phyloP scores from a whole-genome alignment of 177 flowering plant species.

The Telopea speciosissima region DNA sequence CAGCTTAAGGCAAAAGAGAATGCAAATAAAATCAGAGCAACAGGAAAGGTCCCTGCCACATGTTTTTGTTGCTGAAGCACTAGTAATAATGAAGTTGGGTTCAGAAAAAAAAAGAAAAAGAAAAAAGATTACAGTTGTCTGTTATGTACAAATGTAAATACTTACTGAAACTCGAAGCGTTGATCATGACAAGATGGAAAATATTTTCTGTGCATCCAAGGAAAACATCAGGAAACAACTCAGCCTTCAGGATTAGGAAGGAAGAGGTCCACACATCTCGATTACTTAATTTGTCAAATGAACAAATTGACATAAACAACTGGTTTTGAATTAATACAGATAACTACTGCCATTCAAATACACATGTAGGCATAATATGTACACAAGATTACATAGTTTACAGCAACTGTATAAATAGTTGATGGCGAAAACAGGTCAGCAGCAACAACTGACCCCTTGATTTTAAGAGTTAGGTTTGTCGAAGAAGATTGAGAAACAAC shows the following conservation, averaged over 20 bases:
- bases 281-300: neutral
- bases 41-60: conserved; percentile 18
- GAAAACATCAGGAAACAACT: neutral
- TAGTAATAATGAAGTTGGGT: neutral
- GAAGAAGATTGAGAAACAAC: neutral
- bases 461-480: neutral
- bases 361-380: neutral
- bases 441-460: neutral
- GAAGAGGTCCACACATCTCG: neutral
- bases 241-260: neutral
- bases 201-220: neutral
- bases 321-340: neutral
- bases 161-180: neutral
- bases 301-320: neutral
- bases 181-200: neutral
- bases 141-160: neutral
- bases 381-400: neutral
- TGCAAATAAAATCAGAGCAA: conserved; percentile 24
- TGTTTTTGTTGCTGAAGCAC: conserved; percentile 18
- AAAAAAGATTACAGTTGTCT: neutral
- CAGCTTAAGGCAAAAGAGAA: conserved; percentile 35
- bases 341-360: neutral
- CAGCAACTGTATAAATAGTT: neutral
- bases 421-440: neutral
- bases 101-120: neutral